Conservation (phyloP, 306 rosid genomes). For the Canavalia gladiata region DNA sequence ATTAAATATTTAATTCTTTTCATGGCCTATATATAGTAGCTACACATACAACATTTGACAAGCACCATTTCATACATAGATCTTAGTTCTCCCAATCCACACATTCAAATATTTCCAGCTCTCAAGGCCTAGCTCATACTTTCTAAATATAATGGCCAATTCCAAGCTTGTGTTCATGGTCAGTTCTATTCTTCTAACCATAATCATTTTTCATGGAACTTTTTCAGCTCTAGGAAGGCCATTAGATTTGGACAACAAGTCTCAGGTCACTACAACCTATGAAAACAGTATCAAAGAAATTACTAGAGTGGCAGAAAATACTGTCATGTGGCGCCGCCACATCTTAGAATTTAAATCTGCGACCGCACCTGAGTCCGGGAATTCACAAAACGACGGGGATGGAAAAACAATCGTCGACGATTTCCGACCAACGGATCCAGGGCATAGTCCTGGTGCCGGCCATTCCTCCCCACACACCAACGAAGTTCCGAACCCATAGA, state of each 20-base stretch:
- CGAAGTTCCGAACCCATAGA: slow-evolving; percentile 49
- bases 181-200: slow-evolving; percentile 41
- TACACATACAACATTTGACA: slow-evolving; percentile 32
- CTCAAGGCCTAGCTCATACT: neutral
- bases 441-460: slow-evolving; percentile 86
- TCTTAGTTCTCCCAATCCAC: slow-evolving; percentile 13
- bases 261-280: slow-evolving; percentile 4
- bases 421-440: slow-evolving; percentile 70
- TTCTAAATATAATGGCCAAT: slow-evolving; percentile 49
- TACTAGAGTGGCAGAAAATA: neutral
- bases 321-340: slow-evolving; percentile 33
- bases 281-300: neutral
- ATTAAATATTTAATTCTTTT: neutral
- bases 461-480: slow-evolving; percentile 54
- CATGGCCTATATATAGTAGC: slow-evolving; percentile 51
- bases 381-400: neutral
- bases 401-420: slow-evolving; percentile 41
- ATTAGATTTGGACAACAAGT: slow-evolving; percentile 30
- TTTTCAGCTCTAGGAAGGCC: slow-evolving; percentile 51
- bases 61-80: slow-evolving; percentile 1
- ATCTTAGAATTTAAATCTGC: slow-evolving; percentile 26
- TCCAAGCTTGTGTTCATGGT: slow-evolving; percentile 40
- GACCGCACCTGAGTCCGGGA: neutral
- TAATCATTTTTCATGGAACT: slow-evolving; percentile 48
- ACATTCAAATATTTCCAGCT: neutral